These are phyloP conservation scores for Solanum corneliomulleri DNA, from an alignment of 257 asterid species.

Conservation along the genomic window DNA sequence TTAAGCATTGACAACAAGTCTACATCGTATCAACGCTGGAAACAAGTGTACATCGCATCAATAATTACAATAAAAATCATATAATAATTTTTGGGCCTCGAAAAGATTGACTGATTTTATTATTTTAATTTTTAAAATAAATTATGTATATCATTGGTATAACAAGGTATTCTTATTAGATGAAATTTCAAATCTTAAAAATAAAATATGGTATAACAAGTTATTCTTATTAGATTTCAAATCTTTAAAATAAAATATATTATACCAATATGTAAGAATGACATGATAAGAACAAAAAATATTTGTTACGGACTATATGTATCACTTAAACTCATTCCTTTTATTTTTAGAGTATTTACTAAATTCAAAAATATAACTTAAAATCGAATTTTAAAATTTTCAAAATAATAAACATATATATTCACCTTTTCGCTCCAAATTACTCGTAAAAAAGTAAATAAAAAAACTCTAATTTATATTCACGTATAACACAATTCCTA, in stretches of 20 bases:
- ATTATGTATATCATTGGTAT: background rate
- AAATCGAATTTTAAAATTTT: background rate
- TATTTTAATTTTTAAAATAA: too few species aligned
- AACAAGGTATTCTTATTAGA: background rate
- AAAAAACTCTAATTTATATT: background rate
- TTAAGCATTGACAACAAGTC: background rate
- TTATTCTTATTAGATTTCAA: background rate
- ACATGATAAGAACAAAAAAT: background rate
- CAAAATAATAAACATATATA: too few species aligned
- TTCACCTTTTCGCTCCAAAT: background rate
- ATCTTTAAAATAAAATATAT: background rate
- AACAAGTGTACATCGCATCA: background rate
- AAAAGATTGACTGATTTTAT: background rate
- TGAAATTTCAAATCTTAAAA: background rate
- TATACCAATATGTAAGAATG: background rate
- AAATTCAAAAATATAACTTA: background rate
- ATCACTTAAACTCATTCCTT: background rate
- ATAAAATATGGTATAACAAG: background rate
- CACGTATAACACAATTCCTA: background rate
- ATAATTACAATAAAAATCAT: background rate
- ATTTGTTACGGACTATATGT: background rate
- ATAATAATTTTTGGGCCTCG: background rate
- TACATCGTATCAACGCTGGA: background rate
- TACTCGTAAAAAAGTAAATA: background rate
- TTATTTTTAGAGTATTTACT: background rate